Base-by-base conservation (phyloP, 768 basidiomycete genomes). In the Boletus rubroflammeus region DNA sequence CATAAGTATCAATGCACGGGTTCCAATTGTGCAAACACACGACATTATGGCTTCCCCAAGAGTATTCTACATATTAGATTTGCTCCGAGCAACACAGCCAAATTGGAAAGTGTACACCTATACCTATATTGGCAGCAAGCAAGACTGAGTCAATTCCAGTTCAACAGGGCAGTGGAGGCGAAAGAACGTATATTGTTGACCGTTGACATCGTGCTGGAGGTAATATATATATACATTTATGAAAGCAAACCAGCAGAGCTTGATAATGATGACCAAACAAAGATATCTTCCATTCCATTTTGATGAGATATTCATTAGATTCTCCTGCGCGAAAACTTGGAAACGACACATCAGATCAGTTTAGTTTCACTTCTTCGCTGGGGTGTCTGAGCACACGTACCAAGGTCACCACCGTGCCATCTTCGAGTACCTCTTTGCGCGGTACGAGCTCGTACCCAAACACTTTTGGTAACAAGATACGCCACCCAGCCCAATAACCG, bases 401-500 rank as follows among this genome's bases (percentile, higher is more conserved):
- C 64, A 77, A 56, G 0, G 78, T 80, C 28, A 83, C 76, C 10
- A 81, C 76, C 0, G 81, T 84, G 5, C 81, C 81, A 55, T 84
- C 82, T 3, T 65, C 57, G 2, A 84, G 67, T 5, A 56, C 68
- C 48, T 79, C 78, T 58, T 82, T 84, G 23, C 62, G 67, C 9
- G 78, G 75, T 1, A 77, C 69, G 21, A 81, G 74, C 49, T 73
- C 66, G 54, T 80, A 81, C 5, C 76, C 73, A 46, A 82, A 79
- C 14, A 80, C 62, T 14, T 68, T 69, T 9, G 82, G 82, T 11
- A 83, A 61, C 0, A 79, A 23, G 39, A 81, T 51, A 0, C 81
- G 72, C 82, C 82, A 84, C 5, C 63, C 68, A 0, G 76, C 78
- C 82, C 82, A 84, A 60, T 82, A 84, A 1, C 76, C 29, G 1